phyloP scores from a whole-genome alignment of 352 stramenopile genomes.

The Phytophthora boehmeriae region DNA sequence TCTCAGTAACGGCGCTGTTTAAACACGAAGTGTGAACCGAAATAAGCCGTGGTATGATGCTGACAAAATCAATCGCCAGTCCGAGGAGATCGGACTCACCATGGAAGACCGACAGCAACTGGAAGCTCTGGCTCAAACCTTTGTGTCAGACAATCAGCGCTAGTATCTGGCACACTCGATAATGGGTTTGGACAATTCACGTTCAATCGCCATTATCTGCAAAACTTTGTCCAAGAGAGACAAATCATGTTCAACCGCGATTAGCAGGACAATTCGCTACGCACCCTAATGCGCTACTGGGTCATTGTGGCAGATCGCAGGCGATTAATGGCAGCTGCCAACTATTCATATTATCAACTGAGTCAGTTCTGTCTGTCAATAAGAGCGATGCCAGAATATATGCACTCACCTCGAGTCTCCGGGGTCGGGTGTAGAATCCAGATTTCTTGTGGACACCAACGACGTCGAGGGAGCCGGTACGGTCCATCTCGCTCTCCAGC shows the following conservation, averaged over 20 bases:
- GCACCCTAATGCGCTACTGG: constrained; percentile 38
- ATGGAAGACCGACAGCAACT: too few species aligned
- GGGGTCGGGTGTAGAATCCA: constrained; percentile 80
- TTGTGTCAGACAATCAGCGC: too few species aligned
- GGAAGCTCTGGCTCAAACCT: too few species aligned
- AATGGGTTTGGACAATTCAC: too few species aligned
- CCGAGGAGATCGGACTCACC: too few species aligned
- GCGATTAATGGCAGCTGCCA: constrained; percentile 89
- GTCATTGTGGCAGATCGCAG: constrained; percentile 76
- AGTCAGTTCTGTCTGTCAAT: constrained; percentile 1
- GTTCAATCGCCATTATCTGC: too few species aligned
- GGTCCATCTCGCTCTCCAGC: constrained; percentile 74
- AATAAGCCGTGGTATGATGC: too few species aligned
- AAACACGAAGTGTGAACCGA: not conserved
- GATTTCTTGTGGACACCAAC: constrained; percentile 60
- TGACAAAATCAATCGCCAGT: too few species aligned
- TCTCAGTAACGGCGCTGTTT: not conserved
- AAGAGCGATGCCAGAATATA: not conserved
- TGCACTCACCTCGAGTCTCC: constrained; percentile 76
- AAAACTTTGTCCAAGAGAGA: too few species aligned
- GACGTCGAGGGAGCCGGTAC: constrained; percentile 63
- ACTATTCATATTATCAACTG: constrained; percentile 37
- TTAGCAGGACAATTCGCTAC: not conserved
- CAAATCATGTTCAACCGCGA: too few species aligned
- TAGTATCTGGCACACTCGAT: too few species aligned